Base-by-base conservation (phyloP, 495 filamentous ascomycete species). In the Pseudomonodictys pantanalensis region DNA sequence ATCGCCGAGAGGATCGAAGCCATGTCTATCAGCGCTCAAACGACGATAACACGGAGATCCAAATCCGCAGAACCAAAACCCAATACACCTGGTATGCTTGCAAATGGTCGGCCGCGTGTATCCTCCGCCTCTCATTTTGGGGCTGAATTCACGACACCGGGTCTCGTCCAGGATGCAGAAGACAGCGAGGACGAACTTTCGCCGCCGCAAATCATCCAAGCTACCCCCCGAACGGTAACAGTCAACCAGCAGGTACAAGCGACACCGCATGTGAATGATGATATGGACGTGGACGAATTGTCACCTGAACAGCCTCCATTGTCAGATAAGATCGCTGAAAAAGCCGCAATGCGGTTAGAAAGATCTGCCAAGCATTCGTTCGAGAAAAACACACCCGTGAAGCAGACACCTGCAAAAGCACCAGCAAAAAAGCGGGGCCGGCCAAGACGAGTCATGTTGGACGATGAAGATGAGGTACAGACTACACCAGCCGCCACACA, bases 101-200 rank as follows among this genome's bases (percentile, higher is more conserved):
- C 25, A 9, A 23, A 10, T 41, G 7, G 45, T 11, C 11, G 25
- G 15, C 35, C 55, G 45, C 24, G 20, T 18, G 22, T 22, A 9
- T 26, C 9, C 23, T 47, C 42, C 9, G 25, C 45, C 10, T 35
- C 44, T 1, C 44, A 38, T 15, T 28, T 23, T 29, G 32, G 26
- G 18, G 43, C 29, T 17, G 25, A 29, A 18, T 24, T 41, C 24
- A 32, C 23, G 33, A 48, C 54, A 22, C 33, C 32, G 2, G 26
- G 11, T 28, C 32, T 38, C 12, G 6, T n/a, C 6, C 51, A 52
- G 1, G 43, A 43, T 18, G 50, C 12, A 25, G 56, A 65, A 5
- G 56, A 52, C 9, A 47, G 39, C 26, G 56, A 60, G 42, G 60
- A 65, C 26, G 62, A 65, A 47, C 52, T 65, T 8, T 24, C 32